phyloP scores from a whole-genome alignment of 2,329 filamentous ascomycete species.

The Paracoccidioides brasiliensis region DNA sequence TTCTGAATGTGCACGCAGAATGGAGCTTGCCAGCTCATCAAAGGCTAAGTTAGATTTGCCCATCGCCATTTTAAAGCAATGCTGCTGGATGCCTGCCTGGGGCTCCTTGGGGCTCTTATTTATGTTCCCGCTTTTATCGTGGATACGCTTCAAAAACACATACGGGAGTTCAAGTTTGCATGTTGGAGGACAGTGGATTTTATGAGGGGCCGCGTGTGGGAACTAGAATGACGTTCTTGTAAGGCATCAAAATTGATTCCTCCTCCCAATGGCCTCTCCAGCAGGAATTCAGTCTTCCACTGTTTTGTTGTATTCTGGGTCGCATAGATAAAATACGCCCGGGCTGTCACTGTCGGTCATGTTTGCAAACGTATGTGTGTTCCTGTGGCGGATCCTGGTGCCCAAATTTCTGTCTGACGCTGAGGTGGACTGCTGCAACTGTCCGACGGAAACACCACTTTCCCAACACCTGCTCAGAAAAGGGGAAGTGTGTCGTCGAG shows the following conservation, averaged over 20 bases:
- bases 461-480: not conserved
- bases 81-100: not conserved
- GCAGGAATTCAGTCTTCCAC: not conserved
- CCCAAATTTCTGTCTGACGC: not conserved
- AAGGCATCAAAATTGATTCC: not conserved
- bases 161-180: too few species aligned
- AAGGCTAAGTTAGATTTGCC: not conserved
- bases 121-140: not conserved
- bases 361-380: not conserved
- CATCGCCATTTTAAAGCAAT: not conserved
- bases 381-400: conserved; percentile 1
- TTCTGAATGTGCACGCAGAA: not conserved
- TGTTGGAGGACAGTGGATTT: not conserved
- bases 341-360: not conserved
- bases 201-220: not conserved
- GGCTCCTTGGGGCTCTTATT: not conserved
- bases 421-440: not conserved
- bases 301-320: not conserved
- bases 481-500: not conserved
- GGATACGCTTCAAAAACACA: too few species aligned
- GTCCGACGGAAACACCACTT: not conserved
- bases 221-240: not conserved
- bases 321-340: not conserved
- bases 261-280: not conserved
- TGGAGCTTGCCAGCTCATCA: conserved; percentile 3